A percentile compares a stretch with the other conserved stretches of the same genome.
phyloP scores from a whole-genome alignment of 75 land plant genomes.

The Selaginella tamariscina region DNA sequence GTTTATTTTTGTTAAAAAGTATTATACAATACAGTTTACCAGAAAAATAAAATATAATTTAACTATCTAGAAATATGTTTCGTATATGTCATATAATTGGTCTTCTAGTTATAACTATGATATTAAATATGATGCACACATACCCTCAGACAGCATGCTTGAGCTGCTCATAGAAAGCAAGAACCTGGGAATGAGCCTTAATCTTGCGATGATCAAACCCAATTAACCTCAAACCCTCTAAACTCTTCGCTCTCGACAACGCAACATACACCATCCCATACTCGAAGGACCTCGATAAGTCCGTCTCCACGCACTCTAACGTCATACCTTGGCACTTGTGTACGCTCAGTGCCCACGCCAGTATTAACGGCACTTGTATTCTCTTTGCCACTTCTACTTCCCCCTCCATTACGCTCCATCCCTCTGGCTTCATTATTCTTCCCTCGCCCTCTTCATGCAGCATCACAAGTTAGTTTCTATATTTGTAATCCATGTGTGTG shows the following conservation, averaged over 20 bases:
- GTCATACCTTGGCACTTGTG: conserved; percentile 14
- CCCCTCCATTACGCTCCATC: conserved; percentile 6
- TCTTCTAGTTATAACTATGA: too few species aligned
- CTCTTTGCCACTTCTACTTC: conserved; percentile 4
- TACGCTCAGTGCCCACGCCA: conserved; percentile 7
- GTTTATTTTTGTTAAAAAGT: too few species aligned
- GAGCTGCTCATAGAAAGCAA: conserved; percentile 4
- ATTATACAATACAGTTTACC: too few species aligned
- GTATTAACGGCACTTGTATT: background rate
- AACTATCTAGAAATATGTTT: too few species aligned
- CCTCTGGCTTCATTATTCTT: background rate
- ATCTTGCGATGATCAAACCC: background rate
- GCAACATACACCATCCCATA: conserved; percentile 13
- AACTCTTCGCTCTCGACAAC: background rate
- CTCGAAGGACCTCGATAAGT: conserved; percentile 1
- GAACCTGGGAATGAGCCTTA: background rate
- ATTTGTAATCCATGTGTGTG: too few species aligned
- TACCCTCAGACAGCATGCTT: too few species aligned
- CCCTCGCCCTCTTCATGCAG: too few species aligned
- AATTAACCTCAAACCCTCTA: background rate
- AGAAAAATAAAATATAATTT: too few species aligned
- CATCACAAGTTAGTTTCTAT: too few species aligned
- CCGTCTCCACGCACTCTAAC: conserved; percentile 1
- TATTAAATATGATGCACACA: too few species aligned
- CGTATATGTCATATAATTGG: too few species aligned